These are phyloP conservation scores for Kazachstania viticola DNA, from an alignment of 805 yeast species.

Conservation along the genomic window DNA sequence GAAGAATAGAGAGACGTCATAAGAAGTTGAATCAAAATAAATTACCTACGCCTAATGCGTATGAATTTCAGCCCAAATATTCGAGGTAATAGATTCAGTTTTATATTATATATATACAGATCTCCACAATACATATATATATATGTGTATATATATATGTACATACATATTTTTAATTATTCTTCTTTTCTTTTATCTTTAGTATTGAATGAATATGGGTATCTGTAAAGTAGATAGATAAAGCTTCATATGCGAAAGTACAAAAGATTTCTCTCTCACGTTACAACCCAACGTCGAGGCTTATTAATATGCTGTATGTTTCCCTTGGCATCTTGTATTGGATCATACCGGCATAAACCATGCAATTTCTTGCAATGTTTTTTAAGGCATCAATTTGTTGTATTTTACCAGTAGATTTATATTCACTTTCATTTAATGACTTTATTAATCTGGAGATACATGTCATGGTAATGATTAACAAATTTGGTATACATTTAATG, in stretches of 20 bases:
- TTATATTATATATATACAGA: neutral
- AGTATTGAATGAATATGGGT: no score
- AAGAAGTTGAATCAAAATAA: constrained; percentile 17
- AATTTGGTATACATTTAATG: constrained; percentile 66
- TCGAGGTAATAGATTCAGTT: constrained; percentile 12
- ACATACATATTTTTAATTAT: neutral
- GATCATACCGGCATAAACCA: constrained; percentile 91
- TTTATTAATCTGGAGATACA: constrained; percentile 50
- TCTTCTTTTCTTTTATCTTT: no score
- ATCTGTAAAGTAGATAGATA: no score
- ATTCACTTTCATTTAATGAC: constrained; percentile 30
- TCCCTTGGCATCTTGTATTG: constrained; percentile 87
- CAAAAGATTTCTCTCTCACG: neutral
- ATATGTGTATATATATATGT: no score
- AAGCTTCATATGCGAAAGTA: no score
- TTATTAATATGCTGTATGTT: constrained; percentile 58
- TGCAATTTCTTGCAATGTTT: constrained; percentile 69
- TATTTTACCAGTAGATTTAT: constrained; percentile 35
- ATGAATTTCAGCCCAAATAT: constrained; percentile 75
- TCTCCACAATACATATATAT: neutral
- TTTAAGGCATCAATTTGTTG: constrained; percentile 45
- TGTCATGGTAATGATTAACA: constrained; percentile 73
- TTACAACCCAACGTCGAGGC: constrained; percentile 38
- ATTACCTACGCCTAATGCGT: constrained; percentile 60
- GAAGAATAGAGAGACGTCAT: constrained; percentile 27